Conservation (phyloP, 192 early-diverging fungal species). For the Backusella luteola region DNA sequence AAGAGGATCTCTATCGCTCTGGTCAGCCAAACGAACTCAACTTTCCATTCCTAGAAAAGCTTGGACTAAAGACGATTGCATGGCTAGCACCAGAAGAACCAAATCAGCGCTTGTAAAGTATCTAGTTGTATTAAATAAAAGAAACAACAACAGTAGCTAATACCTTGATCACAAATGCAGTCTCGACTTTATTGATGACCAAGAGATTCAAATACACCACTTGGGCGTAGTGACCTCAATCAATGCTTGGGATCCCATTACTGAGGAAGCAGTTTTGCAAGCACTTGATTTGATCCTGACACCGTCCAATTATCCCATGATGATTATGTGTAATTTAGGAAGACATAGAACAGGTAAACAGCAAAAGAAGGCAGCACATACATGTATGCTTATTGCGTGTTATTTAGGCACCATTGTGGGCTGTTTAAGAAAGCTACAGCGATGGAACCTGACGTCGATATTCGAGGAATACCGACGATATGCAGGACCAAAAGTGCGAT, state of each 20-base stretch:
- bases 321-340: constrained; percentile 98
- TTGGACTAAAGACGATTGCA: constrained; percentile 90
- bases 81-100: constrained; percentile 98
- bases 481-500: constrained; percentile 86
- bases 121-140: background rate
- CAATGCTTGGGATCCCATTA: constrained; percentile 97
- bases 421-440: constrained; percentile 94
- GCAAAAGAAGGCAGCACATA: background rate
- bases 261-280: constrained; percentile 94
- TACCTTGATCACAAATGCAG: constrained; percentile 20
- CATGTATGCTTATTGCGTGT: background rate
- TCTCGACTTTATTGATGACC: constrained; percentile 97
- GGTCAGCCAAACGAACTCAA: constrained; percentile 99
- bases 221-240: constrained; percentile 79
- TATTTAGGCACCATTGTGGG: constrained; percentile 90
- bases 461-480: constrained; percentile 98
- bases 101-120: constrained; percentile 82
- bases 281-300: constrained; percentile 86
- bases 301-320: constrained; percentile 89
- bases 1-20: constrained; percentile 95
- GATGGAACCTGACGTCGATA: constrained; percentile 97
- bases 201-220: constrained; percentile 92
- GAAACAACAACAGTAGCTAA: background rate
- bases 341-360: constrained; percentile 87
- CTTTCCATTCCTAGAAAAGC: constrained; percentile 97